These are phyloP conservation scores for Clarireedia monteithiana DNA, from an alignment of 2,329 filamentous ascomycete species.

Conservation along the genomic window DNA sequence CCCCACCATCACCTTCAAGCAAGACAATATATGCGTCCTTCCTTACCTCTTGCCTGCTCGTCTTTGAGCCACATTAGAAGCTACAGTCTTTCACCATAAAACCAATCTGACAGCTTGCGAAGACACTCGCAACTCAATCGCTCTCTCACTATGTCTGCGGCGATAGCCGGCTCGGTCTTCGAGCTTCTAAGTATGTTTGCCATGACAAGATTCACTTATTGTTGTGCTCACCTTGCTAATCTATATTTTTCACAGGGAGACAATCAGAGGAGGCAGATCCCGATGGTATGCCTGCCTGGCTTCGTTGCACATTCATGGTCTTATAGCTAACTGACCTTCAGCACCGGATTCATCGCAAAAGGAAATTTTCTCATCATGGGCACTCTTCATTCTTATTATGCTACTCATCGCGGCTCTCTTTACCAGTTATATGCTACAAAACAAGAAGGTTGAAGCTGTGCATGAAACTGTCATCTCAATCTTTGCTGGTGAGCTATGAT, in stretches of 20 bases:
- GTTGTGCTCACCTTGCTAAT: constrained; percentile 17
- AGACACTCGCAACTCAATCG: not conserved
- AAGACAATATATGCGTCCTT: constrained; percentile 28
- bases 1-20: not conserved
- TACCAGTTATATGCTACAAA: constrained; percentile 93
- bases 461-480: constrained; percentile 98
- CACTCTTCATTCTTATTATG: constrained; percentile 91
- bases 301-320: not conserved
- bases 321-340: constrained; percentile 27
- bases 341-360: constrained; percentile 78
- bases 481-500: constrained; percentile 62
- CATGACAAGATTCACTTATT: not conserved
- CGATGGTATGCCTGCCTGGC: constrained; percentile 20
- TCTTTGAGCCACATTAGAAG: constrained; percentile 22
- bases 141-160: constrained; percentile 21
- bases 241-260: constrained; percentile 18
- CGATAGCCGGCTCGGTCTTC: constrained; percentile 23
- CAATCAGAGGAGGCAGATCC: constrained; percentile 24
- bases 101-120: not conserved
- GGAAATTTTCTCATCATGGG: constrained; percentile 94
- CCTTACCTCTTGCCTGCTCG: constrained; percentile 22
- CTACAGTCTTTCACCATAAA: not conserved
- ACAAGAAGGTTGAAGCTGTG: constrained; percentile 93
- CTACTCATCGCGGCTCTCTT: constrained; percentile 92
- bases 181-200: constrained; percentile 30